Base-by-base conservation (phyloP, 495 filamentous ascomycete species). In the Chaetomium tenue region DNA sequence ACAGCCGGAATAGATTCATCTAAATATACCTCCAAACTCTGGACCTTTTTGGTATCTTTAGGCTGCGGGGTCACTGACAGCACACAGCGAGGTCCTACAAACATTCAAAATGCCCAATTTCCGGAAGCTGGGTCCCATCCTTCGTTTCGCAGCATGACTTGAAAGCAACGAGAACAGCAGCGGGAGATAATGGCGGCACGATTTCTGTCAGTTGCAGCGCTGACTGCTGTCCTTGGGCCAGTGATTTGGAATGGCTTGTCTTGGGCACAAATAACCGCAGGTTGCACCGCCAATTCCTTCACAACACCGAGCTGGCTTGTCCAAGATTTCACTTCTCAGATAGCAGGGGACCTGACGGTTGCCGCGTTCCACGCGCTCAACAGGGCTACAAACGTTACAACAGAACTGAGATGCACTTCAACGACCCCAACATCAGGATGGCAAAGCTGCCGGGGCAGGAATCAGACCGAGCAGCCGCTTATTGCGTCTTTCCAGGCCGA, bases 241-340 rank as follows among this genome's bases (percentile, higher is more conserved):
- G 58, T 46, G 15, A 9, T 50, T 37, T 25, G 46, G 16, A 53
- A 58, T 20, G 39, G 18, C 33, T 39, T 62, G 7, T 58, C 20
- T 20, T 22, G 12, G 22, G 63, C 26, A 9, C 64, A 66, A 48
- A 15, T 63, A 5, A 33, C 64, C 8, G 47, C 54, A 22, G 64
- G 57, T 3, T 73, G 71, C 61, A 73, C 71, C 12, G 46, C 65
- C 13, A 67, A 58, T 3, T 73, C 71, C 0, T 73, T 73, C 39
- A 63, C 63, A 9, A 54, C 62, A 15, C 69, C 71, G 15, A 71
- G 71, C 58, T 73, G 71, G 71, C 40, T 71, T 0, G 58, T 73
- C 37, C 8, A 63, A 12, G 47, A 68, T 5, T 64, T 71, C 26
- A 18, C 52, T n/a, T 26, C 54, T 5, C 55, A 37, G 2, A 50